Conservation (phyloP, 148 eudicot species). For the Chenopodium suecicum region DNA sequence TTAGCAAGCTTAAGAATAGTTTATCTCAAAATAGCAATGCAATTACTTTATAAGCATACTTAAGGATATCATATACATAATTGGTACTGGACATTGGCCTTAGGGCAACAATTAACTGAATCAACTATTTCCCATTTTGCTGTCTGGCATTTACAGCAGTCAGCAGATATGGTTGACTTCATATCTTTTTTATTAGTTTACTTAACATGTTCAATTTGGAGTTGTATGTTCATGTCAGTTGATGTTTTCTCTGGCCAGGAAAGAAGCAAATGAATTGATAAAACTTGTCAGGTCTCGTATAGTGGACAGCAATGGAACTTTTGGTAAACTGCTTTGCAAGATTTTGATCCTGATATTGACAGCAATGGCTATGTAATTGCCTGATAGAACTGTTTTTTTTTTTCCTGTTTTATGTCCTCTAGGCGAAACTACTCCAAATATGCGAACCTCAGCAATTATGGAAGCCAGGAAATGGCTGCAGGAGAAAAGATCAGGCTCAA, state of each 20-base stretch:
- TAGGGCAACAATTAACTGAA: background rate
- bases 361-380: background rate
- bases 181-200: background rate
- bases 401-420: background rate
- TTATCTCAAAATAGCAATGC: background rate
- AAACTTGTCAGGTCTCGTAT: constrained; percentile 66
- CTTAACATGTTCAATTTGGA: background rate
- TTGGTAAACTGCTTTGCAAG: constrained; percentile 19
- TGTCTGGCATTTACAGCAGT: background rate
- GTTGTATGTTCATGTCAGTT: constrained; percentile 17
- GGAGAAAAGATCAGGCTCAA: constrained; percentile 64
- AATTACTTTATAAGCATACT: background rate
- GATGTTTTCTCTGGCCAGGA: constrained; percentile 50
- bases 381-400: background rate
- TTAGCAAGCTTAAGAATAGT: background rate
- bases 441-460: constrained; percentile 51
- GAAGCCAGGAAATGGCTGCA: constrained; percentile 86
- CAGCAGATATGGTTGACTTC: background rate
- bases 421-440: constrained; percentile 38
- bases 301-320: constrained; percentile 34
- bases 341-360: background rate
- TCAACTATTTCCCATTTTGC: background rate
- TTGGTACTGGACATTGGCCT: background rate
- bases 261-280: constrained; percentile 65
- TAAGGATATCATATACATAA: background rate